phyloP scores from a whole-genome alignment of 306 rosid genomes.

The Acacia confusa region DNA sequence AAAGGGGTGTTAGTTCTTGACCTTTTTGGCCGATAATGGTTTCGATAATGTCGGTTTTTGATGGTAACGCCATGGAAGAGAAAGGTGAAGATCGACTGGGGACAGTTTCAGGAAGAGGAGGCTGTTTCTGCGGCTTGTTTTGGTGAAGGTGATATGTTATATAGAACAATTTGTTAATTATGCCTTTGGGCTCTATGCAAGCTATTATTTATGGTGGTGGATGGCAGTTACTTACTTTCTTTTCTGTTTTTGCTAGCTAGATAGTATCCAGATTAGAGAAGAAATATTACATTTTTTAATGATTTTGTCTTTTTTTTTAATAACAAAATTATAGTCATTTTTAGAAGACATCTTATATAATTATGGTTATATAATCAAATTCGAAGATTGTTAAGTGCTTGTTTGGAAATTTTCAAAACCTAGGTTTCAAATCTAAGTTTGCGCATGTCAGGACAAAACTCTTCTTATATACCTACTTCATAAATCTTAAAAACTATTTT shows the following conservation, averaged over 20 bases:
- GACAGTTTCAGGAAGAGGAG: not conserved
- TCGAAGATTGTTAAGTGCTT: no score
- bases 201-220: not conserved
- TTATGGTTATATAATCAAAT: no score
- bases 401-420: no score
- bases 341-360: not conserved
- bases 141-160: not conserved
- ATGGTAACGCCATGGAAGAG: conserved; percentile 1
- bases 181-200: not conserved
- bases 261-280: not conserved
- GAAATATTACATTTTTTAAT: not conserved
- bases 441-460: no score
- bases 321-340: not conserved
- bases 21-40: conserved; percentile 1
- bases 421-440: no score
- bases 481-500: no score
- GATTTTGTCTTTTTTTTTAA: not conserved
- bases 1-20: not conserved
- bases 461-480: no score
- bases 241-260: no score
- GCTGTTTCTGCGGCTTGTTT: not conserved
- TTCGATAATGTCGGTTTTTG: conserved; percentile 25
- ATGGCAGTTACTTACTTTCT: not conserved
- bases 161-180: not conserved
- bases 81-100: not conserved